phyloP scores from a whole-genome alignment of 805 yeast species.

The Hanseniaspora pseudoguilliermondii region DNA sequence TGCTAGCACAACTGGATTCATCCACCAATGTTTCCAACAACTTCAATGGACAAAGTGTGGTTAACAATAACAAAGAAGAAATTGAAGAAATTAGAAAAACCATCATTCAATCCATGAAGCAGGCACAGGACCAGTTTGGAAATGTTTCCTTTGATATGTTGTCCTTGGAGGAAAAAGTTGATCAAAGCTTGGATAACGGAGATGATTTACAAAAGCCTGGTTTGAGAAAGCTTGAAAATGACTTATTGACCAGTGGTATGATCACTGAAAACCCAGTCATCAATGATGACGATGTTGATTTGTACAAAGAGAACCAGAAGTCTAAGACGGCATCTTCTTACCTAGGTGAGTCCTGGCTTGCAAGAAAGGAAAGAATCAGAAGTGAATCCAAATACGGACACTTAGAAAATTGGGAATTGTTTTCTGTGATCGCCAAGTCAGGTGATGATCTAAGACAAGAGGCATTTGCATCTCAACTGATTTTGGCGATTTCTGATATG shows the following conservation, averaged over 20 bases:
- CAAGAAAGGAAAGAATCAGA: slow-evolving; percentile 69
- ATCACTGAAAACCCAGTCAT: slow-evolving; percentile 18
- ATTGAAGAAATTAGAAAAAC: slow-evolving; percentile 52
- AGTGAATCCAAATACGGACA: slow-evolving; percentile 72
- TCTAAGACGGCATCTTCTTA: slow-evolving; percentile 35
- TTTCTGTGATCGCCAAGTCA: slow-evolving; percentile 90
- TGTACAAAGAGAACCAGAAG: not conserved
- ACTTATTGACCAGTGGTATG: slow-evolving; percentile 71
- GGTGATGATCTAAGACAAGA: slow-evolving; percentile 95
- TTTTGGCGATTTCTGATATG: slow-evolving; percentile 70
- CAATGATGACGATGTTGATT: not conserved
- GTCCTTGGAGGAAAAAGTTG: not conserved
- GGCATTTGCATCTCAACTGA: slow-evolving; percentile 92
- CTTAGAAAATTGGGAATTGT: slow-evolving; percentile 82
- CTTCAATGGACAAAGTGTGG: slow-evolving; percentile 30
- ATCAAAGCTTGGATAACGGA: slow-evolving; percentile 15
- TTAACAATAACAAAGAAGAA: slow-evolving; percentile 25
- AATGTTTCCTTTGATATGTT: slow-evolving; percentile 19
- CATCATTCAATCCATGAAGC: slow-evolving; percentile 62
- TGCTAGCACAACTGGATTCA: slow-evolving; percentile 77
- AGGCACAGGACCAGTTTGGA: slow-evolving; percentile 56
- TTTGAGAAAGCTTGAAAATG: slow-evolving; percentile 83
- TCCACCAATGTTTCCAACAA: slow-evolving; percentile 32
- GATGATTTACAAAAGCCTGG: slow-evolving; percentile 57
- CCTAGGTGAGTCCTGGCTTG: slow-evolving; percentile 85